phyloP scores from a whole-genome alignment of 2,329 filamentous ascomycete genomes.

The Cordyceps sp. region DNA sequence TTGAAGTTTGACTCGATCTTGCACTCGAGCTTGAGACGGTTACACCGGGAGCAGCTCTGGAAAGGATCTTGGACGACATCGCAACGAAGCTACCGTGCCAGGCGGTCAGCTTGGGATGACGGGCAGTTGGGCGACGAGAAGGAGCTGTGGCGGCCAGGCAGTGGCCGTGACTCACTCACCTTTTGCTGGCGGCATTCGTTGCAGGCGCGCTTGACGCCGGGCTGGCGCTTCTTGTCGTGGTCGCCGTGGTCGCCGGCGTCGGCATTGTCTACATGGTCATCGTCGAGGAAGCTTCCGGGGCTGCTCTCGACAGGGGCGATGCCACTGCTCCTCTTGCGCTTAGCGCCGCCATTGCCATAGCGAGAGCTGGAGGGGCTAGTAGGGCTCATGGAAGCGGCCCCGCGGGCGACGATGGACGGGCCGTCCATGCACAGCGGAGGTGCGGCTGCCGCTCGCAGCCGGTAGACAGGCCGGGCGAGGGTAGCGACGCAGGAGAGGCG shows the following conservation, averaged over 20 bases:
- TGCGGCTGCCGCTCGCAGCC: conserved; percentile 3
- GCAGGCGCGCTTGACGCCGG: conserved; percentile 62
- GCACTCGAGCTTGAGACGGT: conserved; percentile 64
- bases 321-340: conserved; percentile 42
- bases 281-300: conserved; percentile 33
- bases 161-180: conserved; percentile 42
- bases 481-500: neutral
- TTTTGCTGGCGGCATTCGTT: conserved; percentile 80
- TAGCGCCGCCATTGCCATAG: conserved; percentile 29
- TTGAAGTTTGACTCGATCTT: conserved; percentile 83
- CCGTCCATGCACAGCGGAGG: conserved; percentile 26
- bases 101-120: neutral
- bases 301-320: conserved; percentile 39
- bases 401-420: conserved; percentile 25
- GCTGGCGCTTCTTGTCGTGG: conserved; percentile 45
- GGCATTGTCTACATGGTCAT: conserved; percentile 35
- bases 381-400: conserved; percentile 33
- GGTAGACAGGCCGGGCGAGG: neutral
- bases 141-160: conserved; percentile 7
- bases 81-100: conserved; percentile 48
- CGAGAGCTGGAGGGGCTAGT: conserved; percentile 38
- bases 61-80: conserved; percentile 73
- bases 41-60: conserved; percentile 59
- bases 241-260: conserved; percentile 24
- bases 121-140: neutral